Evolutionary conservation across 208 protist genomes (phyloP), one percentile per base, ranked within the genome.

Genomic region (Trypanosoma boissoni): DNA sequence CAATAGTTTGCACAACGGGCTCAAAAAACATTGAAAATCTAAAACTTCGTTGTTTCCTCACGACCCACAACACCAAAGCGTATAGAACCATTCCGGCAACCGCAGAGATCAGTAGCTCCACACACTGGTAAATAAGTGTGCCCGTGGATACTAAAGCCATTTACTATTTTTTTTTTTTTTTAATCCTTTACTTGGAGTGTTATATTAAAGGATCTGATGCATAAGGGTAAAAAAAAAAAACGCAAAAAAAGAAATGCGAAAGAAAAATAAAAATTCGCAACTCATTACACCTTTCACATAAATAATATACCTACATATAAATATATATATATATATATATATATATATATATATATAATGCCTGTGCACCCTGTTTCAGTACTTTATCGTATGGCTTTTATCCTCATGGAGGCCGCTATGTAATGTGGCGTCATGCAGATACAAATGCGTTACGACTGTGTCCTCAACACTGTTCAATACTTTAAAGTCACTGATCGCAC

Each of bases 351-450:
- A 20, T 32, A 16, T 32, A 32, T 21, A 52, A 32, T 52, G 46
- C 16, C 46, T 52, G 55, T 64, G 55, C 65, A 28, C 28, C 60
- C 60, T 31, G 41, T 57, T 44, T 66, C 60, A 21, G 65, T 26
- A 46, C 37, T 55, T 48, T 66, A 55, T 44, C 65, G 60, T n/a
- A 39, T 29, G 16, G 26, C 45, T 32, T 24, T 46, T 52, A 66
- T 66, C 60, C 41, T 66, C 60, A 51, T 66, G 60, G 10, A 52
- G 56, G 42, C 60, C 64, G 29, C 42, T 57, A 32, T 66, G 37
- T 27, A 66, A 34, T 32, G 44, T 45, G 16, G 9, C 29, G 18
- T 12, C n/a, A 59, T 66, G 7, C 14, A 66, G n/a, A 28, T 3
- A 31, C 20, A 66, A 39, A 2, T 46, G 21, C 18, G 45, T 45